Conservation (phyloP, 2,329 filamentous ascomycete species). For the Helotiales sp. region DNA sequence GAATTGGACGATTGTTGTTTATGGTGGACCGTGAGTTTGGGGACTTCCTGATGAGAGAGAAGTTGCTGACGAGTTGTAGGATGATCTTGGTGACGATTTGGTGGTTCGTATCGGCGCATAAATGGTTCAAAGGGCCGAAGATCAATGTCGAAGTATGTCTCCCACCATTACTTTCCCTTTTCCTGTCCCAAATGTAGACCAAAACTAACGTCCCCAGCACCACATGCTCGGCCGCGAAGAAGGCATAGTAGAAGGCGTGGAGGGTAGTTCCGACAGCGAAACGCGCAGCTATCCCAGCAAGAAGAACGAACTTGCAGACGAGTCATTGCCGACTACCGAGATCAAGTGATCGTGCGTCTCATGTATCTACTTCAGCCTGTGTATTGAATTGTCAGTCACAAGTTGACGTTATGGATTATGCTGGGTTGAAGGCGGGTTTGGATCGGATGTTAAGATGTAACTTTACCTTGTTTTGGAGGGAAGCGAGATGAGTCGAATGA, state of each 20-base stretch:
- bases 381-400: not conserved
- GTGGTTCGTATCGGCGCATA: constrained; percentile 64
- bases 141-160: constrained; percentile 58
- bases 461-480: not conserved
- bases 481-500: not conserved
- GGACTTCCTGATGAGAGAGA: not conserved
- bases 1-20: constrained; percentile 71
- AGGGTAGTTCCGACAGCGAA: constrained; percentile 32
- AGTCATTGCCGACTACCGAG: constrained; percentile 14
- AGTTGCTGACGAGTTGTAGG: constrained; percentile 11
- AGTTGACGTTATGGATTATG: not conserved
- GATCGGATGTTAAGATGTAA: no score
- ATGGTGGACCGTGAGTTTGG: constrained; percentile 56
- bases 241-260: constrained; percentile 34
- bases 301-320: constrained; percentile 31
- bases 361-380: not conserved
- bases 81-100: constrained; percentile 62
- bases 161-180: not conserved
- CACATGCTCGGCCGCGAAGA: constrained; percentile 40
- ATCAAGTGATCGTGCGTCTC: constrained; percentile 10
- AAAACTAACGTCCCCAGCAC: constrained; percentile 34
- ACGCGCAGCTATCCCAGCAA: constrained; percentile 20
- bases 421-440: not conserved
- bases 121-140: constrained; percentile 70
- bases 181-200: constrained; percentile 5